Percentiles rank a stretch among this genome's conserved stretches.
Conservation (phyloP, 169 alveolate species). For the Plasmodium adleri region DNA sequence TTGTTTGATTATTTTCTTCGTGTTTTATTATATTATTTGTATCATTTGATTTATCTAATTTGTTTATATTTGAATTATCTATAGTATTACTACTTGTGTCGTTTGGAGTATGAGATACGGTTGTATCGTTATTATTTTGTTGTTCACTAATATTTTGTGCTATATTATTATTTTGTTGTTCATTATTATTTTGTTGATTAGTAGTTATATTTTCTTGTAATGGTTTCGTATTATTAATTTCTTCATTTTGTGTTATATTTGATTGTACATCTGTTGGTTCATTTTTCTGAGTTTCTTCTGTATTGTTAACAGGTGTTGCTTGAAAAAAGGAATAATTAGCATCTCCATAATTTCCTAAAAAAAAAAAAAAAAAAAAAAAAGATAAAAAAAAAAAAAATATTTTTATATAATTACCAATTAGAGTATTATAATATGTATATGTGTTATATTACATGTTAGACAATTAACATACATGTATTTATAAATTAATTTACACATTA, state of each 20-base stretch:
- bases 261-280: not conserved
- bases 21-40: too few species aligned
- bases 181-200: not conserved
- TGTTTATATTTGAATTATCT: too few species aligned
- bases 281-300: not conserved
- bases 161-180: not conserved
- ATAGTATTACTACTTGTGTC: too few species aligned
- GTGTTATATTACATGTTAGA: not conserved
- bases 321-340: slow-evolving; percentile 18
- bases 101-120: too few species aligned
- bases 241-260: too few species aligned
- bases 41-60: too few species aligned
- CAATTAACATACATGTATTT: too few species aligned
- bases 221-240: not conserved
- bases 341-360: slow-evolving; percentile 9
- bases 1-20: too few species aligned
- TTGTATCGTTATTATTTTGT: too few species aligned
- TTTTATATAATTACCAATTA: not conserved
- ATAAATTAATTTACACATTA: too few species aligned
- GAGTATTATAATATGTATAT: not conserved
- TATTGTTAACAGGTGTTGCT: not conserved
- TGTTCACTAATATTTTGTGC: too few species aligned
- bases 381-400: slow-evolving; percentile 5
- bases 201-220: slow-evolving; percentile 23
- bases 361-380: not conserved